phyloP scores from a whole-genome alignment of 331 rosid species.

The Erythrophleum ivorense region DNA sequence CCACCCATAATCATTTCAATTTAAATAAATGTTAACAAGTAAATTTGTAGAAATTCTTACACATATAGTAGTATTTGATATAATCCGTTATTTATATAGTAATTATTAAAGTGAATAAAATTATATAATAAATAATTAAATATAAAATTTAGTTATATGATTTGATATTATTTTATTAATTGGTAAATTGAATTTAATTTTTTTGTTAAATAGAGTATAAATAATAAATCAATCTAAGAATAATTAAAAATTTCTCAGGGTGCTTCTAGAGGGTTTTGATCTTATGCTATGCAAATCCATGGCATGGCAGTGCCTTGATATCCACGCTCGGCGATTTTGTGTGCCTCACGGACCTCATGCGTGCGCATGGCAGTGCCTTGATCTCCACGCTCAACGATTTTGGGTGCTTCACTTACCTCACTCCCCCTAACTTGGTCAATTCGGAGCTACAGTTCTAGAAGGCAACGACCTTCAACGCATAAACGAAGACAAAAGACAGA shows the following conservation, averaged over 20 bases:
- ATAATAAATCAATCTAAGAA: no score
- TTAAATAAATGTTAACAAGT: no score
- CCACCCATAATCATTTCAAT: neutral
- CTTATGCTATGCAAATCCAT: no score
- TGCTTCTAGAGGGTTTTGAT: neutral
- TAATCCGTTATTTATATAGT: no score
- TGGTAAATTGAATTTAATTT: no score
- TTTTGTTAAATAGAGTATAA: no score
- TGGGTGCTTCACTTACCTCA: constrained; percentile 7
- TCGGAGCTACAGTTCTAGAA: constrained; percentile 47
- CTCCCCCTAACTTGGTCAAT: constrained; percentile 24
- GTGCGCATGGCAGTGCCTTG: neutral
- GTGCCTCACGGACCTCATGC: neutral
- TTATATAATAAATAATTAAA: no score
- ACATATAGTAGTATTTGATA: no score
- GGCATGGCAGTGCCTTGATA: neutral
- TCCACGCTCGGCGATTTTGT: neutral
- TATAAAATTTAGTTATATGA: no score
- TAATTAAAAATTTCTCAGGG: neutral
- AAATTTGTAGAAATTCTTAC: neutral
- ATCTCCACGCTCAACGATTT: neutral
- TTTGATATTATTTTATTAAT: no score
- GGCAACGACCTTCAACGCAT: constrained; percentile 20
- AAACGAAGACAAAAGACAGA: neutral
- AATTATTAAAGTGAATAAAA: no score